Evolutionary conservation across 2,329 filamentous ascomycete species (phyloP), one percentile per base, ranked within the genome.

Genomic region (Calonectria pseudoreteaudii): DNA sequence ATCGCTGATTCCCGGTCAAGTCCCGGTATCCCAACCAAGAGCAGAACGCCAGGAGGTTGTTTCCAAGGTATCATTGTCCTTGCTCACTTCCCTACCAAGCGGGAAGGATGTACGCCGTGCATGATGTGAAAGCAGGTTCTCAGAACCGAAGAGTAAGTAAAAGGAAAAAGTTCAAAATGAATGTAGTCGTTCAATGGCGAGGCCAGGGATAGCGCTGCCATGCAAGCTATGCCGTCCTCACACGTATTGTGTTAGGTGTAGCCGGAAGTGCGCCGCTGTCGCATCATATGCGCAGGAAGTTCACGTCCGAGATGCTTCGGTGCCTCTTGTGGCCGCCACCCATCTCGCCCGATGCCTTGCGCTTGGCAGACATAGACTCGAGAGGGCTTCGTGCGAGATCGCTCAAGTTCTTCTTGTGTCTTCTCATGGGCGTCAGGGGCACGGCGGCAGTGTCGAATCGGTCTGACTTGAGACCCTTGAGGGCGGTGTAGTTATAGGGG

Each of bases 401-500:
- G 66, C 86, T 83, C 79, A 85, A 80, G 50, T 84, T 82, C 71
- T 85, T 86, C 84, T 90, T 91, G 52, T 89, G 89, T 74, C 91
- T 90, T 66, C 93, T 90, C 62, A 91, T 86, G 1, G 93, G 93
- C 4, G 93, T 94, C 74, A 94, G 89, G n/a, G 93, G 92, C 3
- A 91, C 89, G 49, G 91, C 91, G 49, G 92, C 92, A 41, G 91
- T 92, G 71, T 90, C 89, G 76, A 94, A 89, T 71, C 93, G 90
- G 76, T 93, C 93, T 68, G 90, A 89, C 81, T 93, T 92, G 80
- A 93, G 90, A 65, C 91, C 91, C 70, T 89, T 88, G 53, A 93
- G 86, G 2, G 91, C 90, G 52, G 91, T 90, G 84, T 90, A 85
- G 81, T 91, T 87, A 83, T 92, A 90, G 9, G 90, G 88, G 66